Conservation (phyloP, 106 monocot species). For the Narthecium ossifragum region DNA sequence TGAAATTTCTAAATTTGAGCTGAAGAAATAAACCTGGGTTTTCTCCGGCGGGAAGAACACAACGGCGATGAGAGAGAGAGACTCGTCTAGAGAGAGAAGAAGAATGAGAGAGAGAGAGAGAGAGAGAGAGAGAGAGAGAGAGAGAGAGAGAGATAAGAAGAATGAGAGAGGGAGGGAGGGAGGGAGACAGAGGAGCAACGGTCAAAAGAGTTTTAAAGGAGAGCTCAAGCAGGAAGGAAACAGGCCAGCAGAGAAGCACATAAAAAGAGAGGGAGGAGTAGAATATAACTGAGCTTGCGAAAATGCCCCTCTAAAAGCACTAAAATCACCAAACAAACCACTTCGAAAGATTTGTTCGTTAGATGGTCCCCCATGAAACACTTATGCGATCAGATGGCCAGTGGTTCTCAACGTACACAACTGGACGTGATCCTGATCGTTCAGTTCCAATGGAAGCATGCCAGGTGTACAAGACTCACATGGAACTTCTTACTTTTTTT, state of each 20-base stretch:
- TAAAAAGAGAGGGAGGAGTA: constrained; percentile 5
- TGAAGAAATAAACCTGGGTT: constrained; percentile 4
- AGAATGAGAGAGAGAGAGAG: not conserved
- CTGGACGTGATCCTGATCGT: too few relatives aligned
- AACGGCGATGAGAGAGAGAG: too few relatives aligned
- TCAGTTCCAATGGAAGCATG: too few relatives aligned
- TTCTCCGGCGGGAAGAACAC: not conserved
- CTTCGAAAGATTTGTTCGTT: too few relatives aligned
- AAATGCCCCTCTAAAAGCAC: not conserved
- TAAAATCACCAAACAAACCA: not conserved
- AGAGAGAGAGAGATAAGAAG: constrained; percentile 11
- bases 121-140: not conserved
- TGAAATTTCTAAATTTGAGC: too few relatives aligned
- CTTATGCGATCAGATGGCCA: too few relatives aligned
- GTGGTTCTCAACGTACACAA: too few relatives aligned
- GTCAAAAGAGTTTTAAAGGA: constrained; percentile 32
- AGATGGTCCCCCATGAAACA: too few relatives aligned
- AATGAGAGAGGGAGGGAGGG: not conserved
- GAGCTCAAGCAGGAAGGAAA: not conserved
- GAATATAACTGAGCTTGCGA: not conserved
- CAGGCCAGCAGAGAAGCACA: not conserved
- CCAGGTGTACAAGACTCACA: too few relatives aligned
- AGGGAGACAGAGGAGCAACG: constrained; percentile 18
- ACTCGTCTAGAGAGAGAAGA: too few relatives aligned
- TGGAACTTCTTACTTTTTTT: too few relatives aligned